phyloP scores from a whole-genome alignment of 2,329 filamentous ascomycete species.

The Balansia obtecta region DNA sequence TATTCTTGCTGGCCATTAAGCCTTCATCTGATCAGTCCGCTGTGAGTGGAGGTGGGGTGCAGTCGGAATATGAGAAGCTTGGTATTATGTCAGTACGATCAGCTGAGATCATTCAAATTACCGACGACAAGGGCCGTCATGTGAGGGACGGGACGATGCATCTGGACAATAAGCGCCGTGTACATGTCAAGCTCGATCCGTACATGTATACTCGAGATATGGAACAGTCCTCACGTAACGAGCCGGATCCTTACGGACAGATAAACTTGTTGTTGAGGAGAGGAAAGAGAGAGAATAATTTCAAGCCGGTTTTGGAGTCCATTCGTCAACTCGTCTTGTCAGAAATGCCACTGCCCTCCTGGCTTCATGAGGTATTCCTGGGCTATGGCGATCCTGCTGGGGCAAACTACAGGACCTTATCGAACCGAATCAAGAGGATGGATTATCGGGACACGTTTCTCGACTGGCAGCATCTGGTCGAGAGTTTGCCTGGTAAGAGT shows the following conservation, averaged over 20 bases:
- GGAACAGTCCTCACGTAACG: conserved; percentile 50
- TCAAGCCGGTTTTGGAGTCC: conserved; percentile 84
- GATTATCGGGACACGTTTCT: conserved; percentile 93
- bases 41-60: conserved; percentile 36
- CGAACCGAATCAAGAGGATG: conserved; percentile 64
- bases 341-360: conserved; percentile 73
- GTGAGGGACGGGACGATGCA: conserved; percentile 48
- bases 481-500: conserved; percentile 77
- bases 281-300: conserved; percentile 87
- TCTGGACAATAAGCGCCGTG: conserved; percentile 56
- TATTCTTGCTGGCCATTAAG: conserved; percentile 74
- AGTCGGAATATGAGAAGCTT: conserved; percentile 43
- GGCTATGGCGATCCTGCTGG: conserved; percentile 88
- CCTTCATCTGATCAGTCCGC: conserved; percentile 38
- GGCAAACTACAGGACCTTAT: conserved; percentile 72
- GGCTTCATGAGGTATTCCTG: conserved; percentile 95
- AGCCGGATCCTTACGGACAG: conserved; percentile 65
- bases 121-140: conserved; percentile 71
- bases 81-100: conserved; percentile 63
- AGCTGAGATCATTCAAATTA: conserved; percentile 74
- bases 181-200: conserved; percentile 74
- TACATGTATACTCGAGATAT: conserved; percentile 67
- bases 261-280: conserved; percentile 81
- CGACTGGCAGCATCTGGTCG: conserved; percentile 86
- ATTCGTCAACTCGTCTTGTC: conserved; percentile 78